These are phyloP conservation scores for Xerocomellus amylosporus DNA, from an alignment of 768 basidiomycete genomes.

Conservation along the genomic window DNA sequence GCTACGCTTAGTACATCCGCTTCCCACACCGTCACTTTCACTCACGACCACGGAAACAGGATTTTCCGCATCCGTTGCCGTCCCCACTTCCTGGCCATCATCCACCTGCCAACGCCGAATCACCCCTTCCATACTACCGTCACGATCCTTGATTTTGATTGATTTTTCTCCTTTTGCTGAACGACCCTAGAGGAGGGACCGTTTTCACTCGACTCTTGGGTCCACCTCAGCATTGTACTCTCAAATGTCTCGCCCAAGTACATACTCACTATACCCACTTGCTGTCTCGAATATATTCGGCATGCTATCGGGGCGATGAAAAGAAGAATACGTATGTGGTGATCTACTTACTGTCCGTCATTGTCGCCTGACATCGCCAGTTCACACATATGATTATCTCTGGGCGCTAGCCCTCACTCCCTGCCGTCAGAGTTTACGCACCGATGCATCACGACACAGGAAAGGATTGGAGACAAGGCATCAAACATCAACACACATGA, in stretches of 20 bases:
- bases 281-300: too few species aligned
- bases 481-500: not conserved
- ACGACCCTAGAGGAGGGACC: not conserved
- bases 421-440: not conserved
- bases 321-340: too few species aligned
- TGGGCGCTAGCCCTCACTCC: too few species aligned
- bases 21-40: not conserved
- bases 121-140: not conserved
- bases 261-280: too few species aligned
- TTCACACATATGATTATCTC: too few species aligned
- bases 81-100: not conserved
- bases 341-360: too few species aligned
- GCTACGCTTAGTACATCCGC: too few species aligned
- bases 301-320: too few species aligned
- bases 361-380: too few species aligned
- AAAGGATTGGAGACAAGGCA: not conserved
- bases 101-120: not conserved
- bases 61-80: not conserved
- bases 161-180: too few species aligned
- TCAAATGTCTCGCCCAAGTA: not conserved
- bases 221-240: not conserved
- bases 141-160: not conserved
- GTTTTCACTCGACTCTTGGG: not conserved
- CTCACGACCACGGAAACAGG: not conserved
- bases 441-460: not conserved